Evolutionary conservation across 2,329 filamentous ascomycete species (phyloP).

Genomic region (Exutisphaerella laricina): DNA sequence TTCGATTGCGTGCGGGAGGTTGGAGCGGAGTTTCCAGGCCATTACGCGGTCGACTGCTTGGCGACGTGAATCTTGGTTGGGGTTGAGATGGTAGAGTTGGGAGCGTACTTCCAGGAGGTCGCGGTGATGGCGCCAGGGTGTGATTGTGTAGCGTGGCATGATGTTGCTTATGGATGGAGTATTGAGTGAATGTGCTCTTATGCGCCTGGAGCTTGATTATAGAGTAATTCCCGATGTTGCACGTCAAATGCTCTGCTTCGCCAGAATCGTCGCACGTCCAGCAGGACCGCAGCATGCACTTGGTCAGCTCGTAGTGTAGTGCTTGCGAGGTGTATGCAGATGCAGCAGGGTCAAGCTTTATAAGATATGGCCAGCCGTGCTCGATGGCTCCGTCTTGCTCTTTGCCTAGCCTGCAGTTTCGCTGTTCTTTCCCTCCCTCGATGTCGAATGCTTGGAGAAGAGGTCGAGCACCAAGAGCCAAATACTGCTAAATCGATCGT

Average conservation of each 20-base stretch:
- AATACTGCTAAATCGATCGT: neutral
- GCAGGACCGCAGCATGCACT: neutral
- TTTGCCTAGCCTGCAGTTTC: too few relatives aligned
- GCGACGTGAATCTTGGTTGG: constrained; percentile 28
- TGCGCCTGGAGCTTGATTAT: neutral
- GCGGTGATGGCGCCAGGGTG: constrained; percentile 62
- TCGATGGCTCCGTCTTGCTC: too few relatives aligned
- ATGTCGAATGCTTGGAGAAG: neutral
- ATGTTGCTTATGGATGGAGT: neutral
- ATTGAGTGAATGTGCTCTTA: neutral
- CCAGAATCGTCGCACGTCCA: too few relatives aligned
- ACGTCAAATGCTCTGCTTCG: too few relatives aligned
- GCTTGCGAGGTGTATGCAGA: neutral
- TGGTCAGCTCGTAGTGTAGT: constrained; percentile 5
- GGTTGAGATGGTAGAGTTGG: constrained; percentile 53
- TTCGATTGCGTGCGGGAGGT: constrained; percentile 73
- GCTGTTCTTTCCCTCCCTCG: too few relatives aligned
- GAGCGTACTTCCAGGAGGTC: constrained; percentile 62
- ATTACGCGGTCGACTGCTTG: constrained; percentile 38
- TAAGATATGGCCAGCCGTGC: too few relatives aligned
- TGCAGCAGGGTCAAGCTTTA: too few relatives aligned
- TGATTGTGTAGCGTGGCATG: constrained; percentile 68
- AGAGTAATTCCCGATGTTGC: too few relatives aligned
- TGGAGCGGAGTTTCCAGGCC: constrained; percentile 63
- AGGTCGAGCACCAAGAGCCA: too few relatives aligned